Conservation (phyloP, 2,329 filamentous ascomycete genomes). For the Phialophora tarda region DNA sequence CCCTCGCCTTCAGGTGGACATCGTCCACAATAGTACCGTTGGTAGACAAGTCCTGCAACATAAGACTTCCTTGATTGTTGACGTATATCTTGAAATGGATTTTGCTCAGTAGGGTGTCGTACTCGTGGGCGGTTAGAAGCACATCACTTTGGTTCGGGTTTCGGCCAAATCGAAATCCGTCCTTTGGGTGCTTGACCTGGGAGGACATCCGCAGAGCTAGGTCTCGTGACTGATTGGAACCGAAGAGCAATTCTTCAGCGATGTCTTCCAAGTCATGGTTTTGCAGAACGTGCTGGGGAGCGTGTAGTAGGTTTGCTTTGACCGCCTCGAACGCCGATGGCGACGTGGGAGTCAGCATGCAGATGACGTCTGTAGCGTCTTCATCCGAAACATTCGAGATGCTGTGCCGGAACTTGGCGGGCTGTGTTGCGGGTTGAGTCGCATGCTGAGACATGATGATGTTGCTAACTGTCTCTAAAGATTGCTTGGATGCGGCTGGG, state of each 20-base stretch:
- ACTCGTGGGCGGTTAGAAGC: constrained; percentile 70
- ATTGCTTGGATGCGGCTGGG: neutral
- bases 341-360: constrained; percentile 81
- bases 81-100: constrained; percentile 94
- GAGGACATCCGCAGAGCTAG: constrained; percentile 83
- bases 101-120: constrained; percentile 80
- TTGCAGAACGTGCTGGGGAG: constrained; percentile 67
- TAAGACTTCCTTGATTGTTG: constrained; percentile 82
- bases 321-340: constrained; percentile 74
- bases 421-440: constrained; percentile 74
- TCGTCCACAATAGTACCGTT: constrained; percentile 91
- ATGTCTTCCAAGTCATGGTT: constrained; percentile 50
- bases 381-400: constrained; percentile 82
- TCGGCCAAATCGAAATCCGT: constrained; percentile 87
- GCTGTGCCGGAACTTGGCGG: constrained; percentile 74
- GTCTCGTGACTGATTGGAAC: constrained; percentile 54
- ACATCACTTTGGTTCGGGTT: constrained; percentile 75
- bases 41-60: constrained; percentile 94
- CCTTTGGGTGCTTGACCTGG: constrained; percentile 66
- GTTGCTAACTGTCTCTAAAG: constrained; percentile 8
- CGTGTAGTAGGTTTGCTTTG: constrained; percentile 56
- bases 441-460: constrained; percentile 42
- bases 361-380: constrained; percentile 86
- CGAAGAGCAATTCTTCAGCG: constrained; percentile 47
- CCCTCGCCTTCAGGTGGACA: constrained; percentile 61